Percentiles rank a stretch among this genome's conserved stretches.
These are phyloP conservation scores for Triangularia verruculosa DNA, from an alignment of 2,329 filamentous ascomycete genomes.

Conservation along the genomic window DNA sequence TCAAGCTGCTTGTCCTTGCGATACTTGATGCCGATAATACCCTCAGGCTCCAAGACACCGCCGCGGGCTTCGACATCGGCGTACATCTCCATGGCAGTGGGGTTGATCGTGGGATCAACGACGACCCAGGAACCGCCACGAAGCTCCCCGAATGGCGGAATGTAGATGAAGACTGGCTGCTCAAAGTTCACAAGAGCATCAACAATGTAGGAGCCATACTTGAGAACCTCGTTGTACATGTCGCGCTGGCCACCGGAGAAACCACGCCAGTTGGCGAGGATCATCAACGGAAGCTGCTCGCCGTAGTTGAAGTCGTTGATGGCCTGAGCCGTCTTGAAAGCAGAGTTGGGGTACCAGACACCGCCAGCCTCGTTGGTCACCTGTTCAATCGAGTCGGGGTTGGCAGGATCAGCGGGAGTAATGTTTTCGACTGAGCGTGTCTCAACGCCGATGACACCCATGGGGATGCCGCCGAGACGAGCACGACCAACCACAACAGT, in stretches of 20 bases:
- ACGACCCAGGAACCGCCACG: constrained; percentile 99
- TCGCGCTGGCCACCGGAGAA: constrained; percentile 99
- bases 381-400: constrained; percentile 97
- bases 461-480: constrained; percentile 92
- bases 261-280: constrained; percentile 99
- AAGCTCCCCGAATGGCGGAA: constrained; percentile 92
- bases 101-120: constrained; percentile 97
- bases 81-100: constrained; percentile 98
- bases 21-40: constrained; percentile 98
- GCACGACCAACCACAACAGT: constrained; percentile 96
- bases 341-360: constrained; percentile 99
- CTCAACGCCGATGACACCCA: constrained; percentile 98
- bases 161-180: constrained; percentile 98
- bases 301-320: constrained; percentile 99
- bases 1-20: constrained; percentile 95
- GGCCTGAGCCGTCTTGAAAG: constrained; percentile 98
- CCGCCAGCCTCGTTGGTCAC: constrained; percentile 92
- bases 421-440: constrained; percentile 95
- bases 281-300: constrained; percentile 97
- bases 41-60: constrained; percentile 96
- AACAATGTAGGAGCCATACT: constrained; percentile 99
- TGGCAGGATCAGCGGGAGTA: constrained; percentile 92
- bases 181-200: constrained; percentile 97
- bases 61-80: constrained; percentile 91
- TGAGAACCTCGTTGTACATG: constrained; percentile 99